Conservation (phyloP, 2,329 filamentous ascomycete species). For the Madurella mycetomatis region DNA sequence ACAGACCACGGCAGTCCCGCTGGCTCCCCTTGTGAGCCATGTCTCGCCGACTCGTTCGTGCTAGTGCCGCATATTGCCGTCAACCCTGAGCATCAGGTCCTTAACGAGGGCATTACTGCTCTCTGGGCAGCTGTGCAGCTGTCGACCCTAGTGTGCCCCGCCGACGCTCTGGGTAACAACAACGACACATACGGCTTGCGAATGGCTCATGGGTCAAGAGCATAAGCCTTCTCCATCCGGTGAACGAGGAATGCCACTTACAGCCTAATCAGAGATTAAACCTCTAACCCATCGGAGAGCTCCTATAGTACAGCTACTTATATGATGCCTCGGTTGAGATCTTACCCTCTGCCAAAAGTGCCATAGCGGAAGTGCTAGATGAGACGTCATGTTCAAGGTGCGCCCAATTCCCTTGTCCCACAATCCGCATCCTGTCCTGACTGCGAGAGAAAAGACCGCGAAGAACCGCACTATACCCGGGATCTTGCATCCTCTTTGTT, state of each 20-base stretch:
- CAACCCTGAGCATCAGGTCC: constrained; percentile 37
- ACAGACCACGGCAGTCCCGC: not conserved
- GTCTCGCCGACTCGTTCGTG: constrained; percentile 24
- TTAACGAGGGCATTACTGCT: constrained; percentile 31
- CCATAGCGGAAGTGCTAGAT: constrained; percentile 44
- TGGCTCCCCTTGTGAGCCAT: not conserved
- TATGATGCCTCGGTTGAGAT: constrained; percentile 47
- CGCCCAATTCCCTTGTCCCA: not conserved
- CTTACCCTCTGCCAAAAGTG: constrained; percentile 37
- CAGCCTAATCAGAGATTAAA: not conserved
- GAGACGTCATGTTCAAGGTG: constrained; percentile 42
- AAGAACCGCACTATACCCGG: constrained; percentile 29
- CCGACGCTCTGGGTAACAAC: constrained; percentile 10
- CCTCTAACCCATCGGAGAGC: constrained; percentile 26
- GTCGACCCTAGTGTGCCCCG: constrained; percentile 36
- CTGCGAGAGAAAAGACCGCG: not conserved
- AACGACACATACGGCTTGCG: constrained; percentile 4
- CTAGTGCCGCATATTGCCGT: constrained; percentile 42
- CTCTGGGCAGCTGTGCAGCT: constrained; percentile 51
- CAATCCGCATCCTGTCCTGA: not conserved
- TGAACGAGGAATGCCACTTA: constrained; percentile 13
- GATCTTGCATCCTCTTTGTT: constrained; percentile 46
- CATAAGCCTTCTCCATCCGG: constrained; percentile 10
- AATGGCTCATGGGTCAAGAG: not conserved
- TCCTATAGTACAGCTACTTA: constrained; percentile 44